Evolutionary conservation across 2,329 filamentous ascomycete species (phyloP), one percentile per base, ranked within the genome.

Genomic region (Helotiales sp.): DNA sequence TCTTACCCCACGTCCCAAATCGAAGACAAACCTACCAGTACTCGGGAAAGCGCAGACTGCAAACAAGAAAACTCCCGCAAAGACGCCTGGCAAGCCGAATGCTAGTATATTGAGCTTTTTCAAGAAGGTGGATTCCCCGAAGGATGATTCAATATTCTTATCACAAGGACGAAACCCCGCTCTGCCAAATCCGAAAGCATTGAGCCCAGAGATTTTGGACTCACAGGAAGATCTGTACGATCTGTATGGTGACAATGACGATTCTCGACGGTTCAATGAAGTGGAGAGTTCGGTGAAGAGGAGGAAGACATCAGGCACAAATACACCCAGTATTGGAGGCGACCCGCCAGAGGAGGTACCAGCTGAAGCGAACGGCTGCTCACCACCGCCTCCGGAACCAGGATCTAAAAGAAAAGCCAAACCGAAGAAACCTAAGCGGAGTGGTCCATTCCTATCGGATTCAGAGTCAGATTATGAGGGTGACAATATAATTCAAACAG

Each of bases 21-120:
- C 66, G 36, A 70, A 67, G 47, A 42, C 64, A 19, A 71, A 69
- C 58, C 24, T 65, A 1, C 56, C 64, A 24, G n/a, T 30, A 4
- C 19, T 30, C 51, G 31, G 36, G 46, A 25, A 60, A 19, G 19
- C 52, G 24, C 63, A 61, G 44, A 58, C 47, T 24, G 31, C 55
- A 3, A 69, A 66, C 44, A 71, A 70, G 30, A 52, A 53, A n/a
- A 30, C 58, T 9, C 47, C 52, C 52, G 44, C 54, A 15, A 70
- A 67, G 42, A 55, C 63, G 12, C 58, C 63, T 8, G 60, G 49
- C 5, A 71, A 69, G 54, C 75, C 76, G 0, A 90, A 90, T 66
- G 77, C 79, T 6, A 91, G 86, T 62, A 91, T 91, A 30, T 74
- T 91, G 13, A 90, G 74, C 62, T 92, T 91, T 71, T 92, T 92